Percentiles rank a stretch among this genome's conserved stretches.
These are phyloP conservation scores for Misopates orontium DNA, from an alignment of 257 asterid species.

Conservation along the genomic window DNA sequence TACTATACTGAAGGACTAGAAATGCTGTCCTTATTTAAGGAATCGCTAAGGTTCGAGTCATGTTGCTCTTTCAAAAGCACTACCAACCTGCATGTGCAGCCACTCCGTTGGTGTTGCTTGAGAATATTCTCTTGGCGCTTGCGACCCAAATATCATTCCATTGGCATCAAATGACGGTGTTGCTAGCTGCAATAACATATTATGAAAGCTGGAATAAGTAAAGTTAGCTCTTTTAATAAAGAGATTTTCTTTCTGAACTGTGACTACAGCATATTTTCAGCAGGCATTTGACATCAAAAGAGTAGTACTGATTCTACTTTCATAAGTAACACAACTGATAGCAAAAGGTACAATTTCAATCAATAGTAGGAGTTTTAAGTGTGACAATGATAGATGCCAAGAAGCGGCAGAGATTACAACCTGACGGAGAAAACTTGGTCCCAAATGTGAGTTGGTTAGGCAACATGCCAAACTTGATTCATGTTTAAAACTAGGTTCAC, in stretches of 20 bases:
- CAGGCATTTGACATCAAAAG: too few species aligned
- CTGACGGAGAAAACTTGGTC: constrained; percentile 1
- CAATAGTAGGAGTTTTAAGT: not conserved
- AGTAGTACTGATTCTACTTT: too few species aligned
- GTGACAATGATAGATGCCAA: constrained; percentile 14
- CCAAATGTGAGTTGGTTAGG: constrained; percentile 9
- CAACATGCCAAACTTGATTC: constrained; percentile 1
- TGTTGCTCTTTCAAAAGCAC: constrained; percentile 52
- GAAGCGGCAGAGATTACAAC: constrained; percentile 14
- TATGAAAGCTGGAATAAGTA: not conserved
- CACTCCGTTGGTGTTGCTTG: constrained; percentile 69
- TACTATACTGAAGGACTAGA: constrained; percentile 26
- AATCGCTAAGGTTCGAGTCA: constrained; percentile 19
- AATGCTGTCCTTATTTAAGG: constrained; percentile 9
- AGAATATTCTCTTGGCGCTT: constrained; percentile 58
- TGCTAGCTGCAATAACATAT: constrained; percentile 47
- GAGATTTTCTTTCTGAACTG: not conserved
- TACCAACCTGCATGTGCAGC: constrained; percentile 87
- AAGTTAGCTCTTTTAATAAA: not conserved
- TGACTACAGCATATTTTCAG: not conserved
- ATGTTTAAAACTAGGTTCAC: not conserved
- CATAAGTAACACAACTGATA: not conserved
- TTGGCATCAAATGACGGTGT: constrained; percentile 50
- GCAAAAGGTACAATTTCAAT: not conserved
- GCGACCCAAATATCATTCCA: constrained; percentile 65